Conservation (phyloP, 345 rosid genomes). For the Salix caprea region DNA sequence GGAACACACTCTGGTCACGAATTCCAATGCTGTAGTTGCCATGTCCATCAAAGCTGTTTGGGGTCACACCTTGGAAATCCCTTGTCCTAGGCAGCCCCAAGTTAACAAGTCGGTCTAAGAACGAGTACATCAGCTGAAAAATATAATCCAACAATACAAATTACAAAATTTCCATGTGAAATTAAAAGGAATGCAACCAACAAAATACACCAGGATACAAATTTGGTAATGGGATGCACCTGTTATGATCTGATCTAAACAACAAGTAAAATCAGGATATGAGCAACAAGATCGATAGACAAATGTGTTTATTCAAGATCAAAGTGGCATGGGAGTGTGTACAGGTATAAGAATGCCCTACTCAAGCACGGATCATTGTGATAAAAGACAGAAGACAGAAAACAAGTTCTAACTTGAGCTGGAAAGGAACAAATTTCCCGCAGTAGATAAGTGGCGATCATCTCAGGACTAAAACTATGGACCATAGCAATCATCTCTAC, state of each 20-base stretch:
- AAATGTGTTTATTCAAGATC: not conserved
- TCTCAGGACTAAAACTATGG: not conserved
- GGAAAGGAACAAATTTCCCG: not conserved
- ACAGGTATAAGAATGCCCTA: not conserved
- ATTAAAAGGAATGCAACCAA: not conserved
- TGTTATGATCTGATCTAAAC: not conserved
- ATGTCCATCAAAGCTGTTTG: slow-evolving; percentile 88
- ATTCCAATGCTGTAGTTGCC: slow-evolving; percentile 89
- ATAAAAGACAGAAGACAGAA: not conserved
- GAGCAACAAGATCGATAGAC: not conserved
- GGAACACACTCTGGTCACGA: slow-evolving; percentile 81
- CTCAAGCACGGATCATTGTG: not conserved
- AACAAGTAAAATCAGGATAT: not conserved
- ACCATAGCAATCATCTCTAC: not conserved
- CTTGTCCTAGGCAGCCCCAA: slow-evolving; percentile 89
- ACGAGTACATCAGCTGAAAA: slow-evolving; percentile 78
- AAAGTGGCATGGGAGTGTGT: not conserved
- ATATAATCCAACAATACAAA: slow-evolving; percentile 2
- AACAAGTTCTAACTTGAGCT: not conserved
- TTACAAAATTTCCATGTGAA: not conserved
- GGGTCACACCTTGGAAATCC: slow-evolving; percentile 83
- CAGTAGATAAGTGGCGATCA: not conserved
- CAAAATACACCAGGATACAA: not conserved
- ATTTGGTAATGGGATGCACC: not conserved
- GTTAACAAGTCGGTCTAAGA: slow-evolving; percentile 85